A percentile compares a stretch with the other conserved stretches of the same genome.
phyloP scores from a whole-genome alignment of 2,329 filamentous ascomycete species.

The Fusarium begoniae region DNA sequence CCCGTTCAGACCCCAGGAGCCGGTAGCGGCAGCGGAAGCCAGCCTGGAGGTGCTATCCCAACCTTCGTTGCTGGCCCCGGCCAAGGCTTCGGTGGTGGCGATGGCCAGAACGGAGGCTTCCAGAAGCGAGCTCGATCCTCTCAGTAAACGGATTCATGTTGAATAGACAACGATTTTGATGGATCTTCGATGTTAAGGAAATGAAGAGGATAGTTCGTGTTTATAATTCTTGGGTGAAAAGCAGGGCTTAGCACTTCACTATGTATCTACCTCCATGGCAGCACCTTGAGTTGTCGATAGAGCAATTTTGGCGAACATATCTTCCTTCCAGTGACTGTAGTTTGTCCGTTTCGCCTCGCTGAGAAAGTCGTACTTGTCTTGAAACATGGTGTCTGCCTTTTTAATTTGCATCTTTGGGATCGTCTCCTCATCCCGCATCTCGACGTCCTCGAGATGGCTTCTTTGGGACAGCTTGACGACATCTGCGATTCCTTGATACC shows the following conservation, averaged over 20 bases:
- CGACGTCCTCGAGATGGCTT: slow-evolving; percentile 48
- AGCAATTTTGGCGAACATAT: slow-evolving; percentile 65
- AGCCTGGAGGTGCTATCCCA: slow-evolving; percentile 7
- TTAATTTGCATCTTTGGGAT: slow-evolving; percentile 54
- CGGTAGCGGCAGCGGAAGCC: neutral
- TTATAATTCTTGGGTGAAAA: slow-evolving; percentile 39
- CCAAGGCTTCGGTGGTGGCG: slow-evolving; percentile 15
- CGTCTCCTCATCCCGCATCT: slow-evolving; percentile 47
- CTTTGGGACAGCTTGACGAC: slow-evolving; percentile 52
- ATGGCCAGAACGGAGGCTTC: slow-evolving; percentile 17
- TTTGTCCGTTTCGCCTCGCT: slow-evolving; percentile 69
- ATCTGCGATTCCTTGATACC: slow-evolving; percentile 69
- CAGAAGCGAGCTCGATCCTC: slow-evolving; percentile 17
- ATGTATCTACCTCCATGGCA: slow-evolving; percentile 50
- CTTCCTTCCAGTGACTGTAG: slow-evolving; percentile 71
- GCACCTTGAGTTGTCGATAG: slow-evolving; percentile 47
- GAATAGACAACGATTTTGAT: slow-evolving; percentile 2
- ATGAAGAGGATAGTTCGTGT: slow-evolving; percentile 29
- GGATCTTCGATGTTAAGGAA: slow-evolving; percentile 16
- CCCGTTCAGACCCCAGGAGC: slow-evolving; percentile 13
- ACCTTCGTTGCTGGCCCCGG: slow-evolving; percentile 28
- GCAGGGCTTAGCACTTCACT: slow-evolving; percentile 37
- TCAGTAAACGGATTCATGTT: slow-evolving; percentile 12
- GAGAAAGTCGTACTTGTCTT: slow-evolving; percentile 77
- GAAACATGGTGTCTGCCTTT: slow-evolving; percentile 75